Conservation (phyloP, 2,329 filamentous ascomycete genomes). For the Talaromyces sp. region DNA sequence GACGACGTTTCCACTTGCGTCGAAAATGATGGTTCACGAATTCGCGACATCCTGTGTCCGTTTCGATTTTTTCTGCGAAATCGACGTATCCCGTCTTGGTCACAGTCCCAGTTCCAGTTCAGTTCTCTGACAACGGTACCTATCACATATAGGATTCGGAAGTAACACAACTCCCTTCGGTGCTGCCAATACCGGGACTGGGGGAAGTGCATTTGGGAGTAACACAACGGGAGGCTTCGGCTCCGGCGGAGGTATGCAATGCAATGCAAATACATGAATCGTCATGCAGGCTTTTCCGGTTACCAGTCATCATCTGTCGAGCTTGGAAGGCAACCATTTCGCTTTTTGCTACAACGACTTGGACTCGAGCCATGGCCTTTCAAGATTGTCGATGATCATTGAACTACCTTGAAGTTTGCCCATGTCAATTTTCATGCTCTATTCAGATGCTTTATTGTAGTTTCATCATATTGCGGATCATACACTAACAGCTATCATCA, state of each 20-base stretch:
- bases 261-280: neutral
- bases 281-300: neutral
- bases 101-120: conserved; percentile 23
- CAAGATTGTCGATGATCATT: conserved; percentile 5
- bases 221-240: conserved; percentile 40
- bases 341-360: neutral
- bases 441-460: neutral
- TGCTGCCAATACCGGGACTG: conserved; percentile 27
- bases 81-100: conserved; percentile 25
- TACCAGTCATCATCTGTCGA: neutral
- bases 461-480: conserved; percentile 19
- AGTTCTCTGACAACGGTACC: conserved; percentile 38
- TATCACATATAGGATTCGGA: conserved; percentile 41
- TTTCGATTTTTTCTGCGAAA: conserved; percentile 28
- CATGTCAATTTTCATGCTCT: neutral
- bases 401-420: neutral
- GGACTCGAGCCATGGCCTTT: neutral
- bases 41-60: conserved; percentile 24
- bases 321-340: neutral
- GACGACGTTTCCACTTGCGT: conserved; percentile 18
- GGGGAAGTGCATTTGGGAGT: conserved; percentile 36
- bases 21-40: neutral
- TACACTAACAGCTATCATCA: conserved; percentile 17
- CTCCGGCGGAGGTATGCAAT: conserved; percentile 41
- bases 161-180: conserved; percentile 38